These are phyloP conservation scores for Biscogniauxia mediterranea DNA, from an alignment of 2,329 filamentous ascomycete species.

Conservation along the genomic window DNA sequence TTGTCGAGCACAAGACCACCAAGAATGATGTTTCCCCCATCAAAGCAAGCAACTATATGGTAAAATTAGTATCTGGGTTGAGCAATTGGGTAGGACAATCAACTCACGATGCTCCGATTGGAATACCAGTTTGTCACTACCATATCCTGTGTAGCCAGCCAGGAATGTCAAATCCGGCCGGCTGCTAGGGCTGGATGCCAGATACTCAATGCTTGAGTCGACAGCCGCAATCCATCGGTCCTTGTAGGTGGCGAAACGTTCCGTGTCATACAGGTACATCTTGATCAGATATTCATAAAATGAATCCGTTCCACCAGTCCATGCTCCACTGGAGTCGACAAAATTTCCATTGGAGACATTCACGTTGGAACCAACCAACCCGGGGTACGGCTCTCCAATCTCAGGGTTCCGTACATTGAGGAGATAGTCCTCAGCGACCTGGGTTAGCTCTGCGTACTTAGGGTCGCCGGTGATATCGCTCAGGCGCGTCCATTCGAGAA, in stretches of 20 bases:
- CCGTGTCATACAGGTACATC: conserved; percentile 78
- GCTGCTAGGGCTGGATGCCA: conserved; percentile 65
- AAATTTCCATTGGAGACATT: conserved; percentile 66
- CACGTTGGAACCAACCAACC: conserved; percentile 69
- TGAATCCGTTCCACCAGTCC: conserved; percentile 74
- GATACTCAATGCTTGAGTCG: conserved; percentile 70
- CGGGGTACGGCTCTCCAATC: conserved; percentile 69
- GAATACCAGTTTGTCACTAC: conserved; percentile 37
- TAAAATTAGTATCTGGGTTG: not conserved
- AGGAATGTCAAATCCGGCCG: conserved; percentile 73
- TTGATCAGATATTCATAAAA: conserved; percentile 92
- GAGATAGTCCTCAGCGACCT: conserved; percentile 68
- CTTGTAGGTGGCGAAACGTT: conserved; percentile 61
- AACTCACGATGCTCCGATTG: conserved; percentile 50
- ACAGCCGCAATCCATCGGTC: conserved; percentile 75
- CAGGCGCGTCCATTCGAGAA: conserved; percentile 81
- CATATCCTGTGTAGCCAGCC: conserved; percentile 51
- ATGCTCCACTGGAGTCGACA: conserved; percentile 65
- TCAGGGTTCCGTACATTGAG: conserved; percentile 60
- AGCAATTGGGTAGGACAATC: not conserved
- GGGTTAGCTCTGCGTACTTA: conserved; percentile 64
- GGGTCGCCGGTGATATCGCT: conserved; percentile 70
- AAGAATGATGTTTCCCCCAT: conserved; percentile 82
- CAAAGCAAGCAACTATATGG: conserved; percentile 72
- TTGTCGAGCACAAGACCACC: conserved; percentile 68